A percentile compares a stretch with the other conserved stretches of the same genome.
phyloP scores from a whole-genome alignment of 1,139 yeast genomes.

The Scheffersomyces titani region DNA sequence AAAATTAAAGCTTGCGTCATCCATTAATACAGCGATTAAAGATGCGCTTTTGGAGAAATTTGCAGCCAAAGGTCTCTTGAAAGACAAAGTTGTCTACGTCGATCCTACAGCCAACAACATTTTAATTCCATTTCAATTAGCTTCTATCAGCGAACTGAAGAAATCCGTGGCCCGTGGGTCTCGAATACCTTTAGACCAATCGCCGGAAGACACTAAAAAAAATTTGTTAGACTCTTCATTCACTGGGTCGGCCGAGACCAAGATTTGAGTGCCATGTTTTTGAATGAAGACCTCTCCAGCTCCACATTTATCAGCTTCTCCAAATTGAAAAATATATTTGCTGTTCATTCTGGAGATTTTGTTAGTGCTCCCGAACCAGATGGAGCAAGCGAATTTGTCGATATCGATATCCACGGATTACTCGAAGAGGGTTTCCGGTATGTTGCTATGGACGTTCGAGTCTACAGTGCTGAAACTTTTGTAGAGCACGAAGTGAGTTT shows the following conservation, averaged over 20 bases:
- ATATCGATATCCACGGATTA: slow-evolving; percentile 7
- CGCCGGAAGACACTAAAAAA: slow-evolving; percentile 5
- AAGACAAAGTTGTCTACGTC: slow-evolving; percentile 2
- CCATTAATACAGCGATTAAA: neutral
- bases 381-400: slow-evolving; percentile 13
- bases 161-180: slow-evolving; percentile 10
- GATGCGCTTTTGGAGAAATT: neutral
- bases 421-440: slow-evolving; percentile 7
- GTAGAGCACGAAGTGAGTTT: slow-evolving; percentile 8
- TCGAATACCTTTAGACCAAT: slow-evolving; percentile 3
- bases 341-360: slow-evolving; percentile 13
- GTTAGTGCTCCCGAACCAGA: slow-evolving; percentile 6
- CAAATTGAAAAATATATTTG: slow-evolving; percentile 3
- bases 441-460: slow-evolving; percentile 8
- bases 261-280: slow-evolving; percentile 8
- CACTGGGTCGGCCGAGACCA: slow-evolving; percentile 13
- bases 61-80: neutral
- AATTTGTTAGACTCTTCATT: slow-evolving; percentile 7
- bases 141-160: slow-evolving; percentile 3
- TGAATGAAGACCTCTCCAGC: slow-evolving; percentile 5
- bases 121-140: slow-evolving; percentile 5
- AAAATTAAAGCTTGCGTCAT: neutral
- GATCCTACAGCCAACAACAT: slow-evolving; percentile 4
- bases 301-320: slow-evolving; percentile 1
- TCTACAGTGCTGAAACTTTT: slow-evolving; percentile 6